phyloP scores from a whole-genome alignment of 768 basidiomycete genomes.

The Omphalotus guepiniiformis region DNA sequence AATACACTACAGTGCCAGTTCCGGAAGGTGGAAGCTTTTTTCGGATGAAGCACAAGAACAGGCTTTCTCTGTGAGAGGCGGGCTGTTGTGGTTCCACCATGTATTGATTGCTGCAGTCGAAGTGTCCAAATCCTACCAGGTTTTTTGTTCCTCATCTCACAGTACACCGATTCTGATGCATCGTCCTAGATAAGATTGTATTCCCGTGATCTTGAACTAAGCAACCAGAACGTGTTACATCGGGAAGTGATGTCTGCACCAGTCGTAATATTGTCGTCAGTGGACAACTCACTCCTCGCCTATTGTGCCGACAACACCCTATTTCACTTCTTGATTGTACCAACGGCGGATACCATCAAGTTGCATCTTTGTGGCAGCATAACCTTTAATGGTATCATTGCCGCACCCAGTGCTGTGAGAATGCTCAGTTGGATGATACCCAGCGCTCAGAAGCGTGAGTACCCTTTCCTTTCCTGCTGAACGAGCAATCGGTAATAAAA shows the following conservation, averaged over 20 bases:
- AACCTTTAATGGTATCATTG: slow-evolving; percentile 86
- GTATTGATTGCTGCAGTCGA: slow-evolving; percentile 91
- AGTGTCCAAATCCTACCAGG: slow-evolving; percentile 73
- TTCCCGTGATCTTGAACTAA: slow-evolving; percentile 86
- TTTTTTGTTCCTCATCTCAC: slow-evolving; percentile 23
- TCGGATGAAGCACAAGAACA: slow-evolving; percentile 78
- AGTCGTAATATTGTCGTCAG: slow-evolving; percentile 82
- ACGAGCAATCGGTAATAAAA: too few relatives aligned
- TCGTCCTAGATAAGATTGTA: slow-evolving; percentile 78
- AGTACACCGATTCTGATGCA: slow-evolving; percentile 1
- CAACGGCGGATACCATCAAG: slow-evolving; percentile 77
- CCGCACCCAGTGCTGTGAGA: slow-evolving; percentile 76
- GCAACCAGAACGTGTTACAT: slow-evolving; percentile 78
- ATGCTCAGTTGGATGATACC: slow-evolving; percentile 98
- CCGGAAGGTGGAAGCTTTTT: slow-evolving; percentile 94
- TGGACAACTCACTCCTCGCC: slow-evolving; percentile 92
- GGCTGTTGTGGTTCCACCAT: slow-evolving; percentile 95
- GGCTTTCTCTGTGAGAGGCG: slow-evolving; percentile 83
- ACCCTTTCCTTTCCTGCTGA: slow-evolving; percentile 1
- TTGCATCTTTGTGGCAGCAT: slow-evolving; percentile 93
- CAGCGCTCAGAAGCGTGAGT: slow-evolving; percentile 83
- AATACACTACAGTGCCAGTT: slow-evolving; percentile 89
- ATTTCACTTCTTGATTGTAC: slow-evolving; percentile 87
- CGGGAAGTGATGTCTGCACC: slow-evolving; percentile 72
- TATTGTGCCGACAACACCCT: slow-evolving; percentile 94